Evolutionary conservation across 2,329 filamentous ascomycete genomes (phyloP), one percentile per base, ranked within the genome.

Genomic region (Akanthomyces lecanii): DNA sequence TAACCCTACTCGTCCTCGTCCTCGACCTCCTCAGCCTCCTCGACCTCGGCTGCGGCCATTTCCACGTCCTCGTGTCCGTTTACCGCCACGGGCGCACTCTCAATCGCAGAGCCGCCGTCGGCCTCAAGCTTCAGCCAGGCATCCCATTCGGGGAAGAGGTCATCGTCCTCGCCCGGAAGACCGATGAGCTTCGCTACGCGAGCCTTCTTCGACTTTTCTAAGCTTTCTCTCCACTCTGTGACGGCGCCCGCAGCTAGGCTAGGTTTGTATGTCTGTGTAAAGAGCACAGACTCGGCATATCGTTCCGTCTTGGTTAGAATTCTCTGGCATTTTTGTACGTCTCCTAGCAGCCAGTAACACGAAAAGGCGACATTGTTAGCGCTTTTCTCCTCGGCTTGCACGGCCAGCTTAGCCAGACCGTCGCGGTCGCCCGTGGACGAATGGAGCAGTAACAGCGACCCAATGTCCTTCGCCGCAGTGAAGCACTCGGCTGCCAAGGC

Each of bases 121-220:
- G 83, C 85, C 79, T 98, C 95, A 66, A 97, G 74, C 71, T 84
- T 83, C 69, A 98, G 73, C 81, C 91, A 97, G 75, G 95, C 89
- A 5, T 97, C 90, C 95, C 95, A 99, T 71, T 97, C 92, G 0
- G 94, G 94, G 78, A 99, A 99, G 69, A 99, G 83, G 3, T 96
- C 93, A 47, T 89, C 89, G 64, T 92, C 91, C 69, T 90, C 88
- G 0, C 86, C 90, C 0, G 95, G 95, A 0, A 91, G 83, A 65
- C 90, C 94, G 61, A 99, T 84, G 57, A 92, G 82, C 77, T 94
- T 89, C 12, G 90, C 86, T 4, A 98, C 89, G 68, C 95, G 91
- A 12, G 83, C 85, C 81, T 96, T 97, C 74, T 94, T 94, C 60
- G 82, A 83, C 77, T 91, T 91, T 74, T 97, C 93, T 55, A 99